Evolutionary conservation across 2,329 filamentous ascomycete genomes (phyloP).

Genomic region (Colletotrichum phormii): DNA sequence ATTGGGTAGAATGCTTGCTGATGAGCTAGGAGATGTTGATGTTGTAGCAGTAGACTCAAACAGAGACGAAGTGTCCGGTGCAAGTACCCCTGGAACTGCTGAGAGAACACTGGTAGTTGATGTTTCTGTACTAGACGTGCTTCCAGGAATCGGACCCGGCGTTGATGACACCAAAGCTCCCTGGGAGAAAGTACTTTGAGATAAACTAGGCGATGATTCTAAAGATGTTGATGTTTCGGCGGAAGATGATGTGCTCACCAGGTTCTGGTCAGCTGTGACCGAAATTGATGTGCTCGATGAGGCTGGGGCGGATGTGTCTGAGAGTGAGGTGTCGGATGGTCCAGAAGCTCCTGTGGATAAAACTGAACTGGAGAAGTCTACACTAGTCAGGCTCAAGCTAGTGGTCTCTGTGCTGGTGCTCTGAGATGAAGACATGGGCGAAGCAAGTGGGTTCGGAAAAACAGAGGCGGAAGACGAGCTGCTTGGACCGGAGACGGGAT

Average conservation of each 20-base stretch:
- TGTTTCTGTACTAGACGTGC: no score
- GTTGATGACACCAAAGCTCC: no score
- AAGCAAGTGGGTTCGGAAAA: background rate
- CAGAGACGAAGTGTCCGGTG: no score
- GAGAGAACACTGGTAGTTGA: no score
- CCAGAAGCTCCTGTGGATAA: background rate
- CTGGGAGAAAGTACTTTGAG: no score
- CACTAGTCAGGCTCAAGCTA: background rate
- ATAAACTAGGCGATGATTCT: background rate
- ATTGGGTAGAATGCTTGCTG: no score
- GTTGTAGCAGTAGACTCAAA: no score
- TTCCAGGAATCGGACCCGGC: no score
- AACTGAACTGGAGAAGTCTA: background rate
- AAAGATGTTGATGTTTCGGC: background rate
- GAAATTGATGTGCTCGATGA: background rate
- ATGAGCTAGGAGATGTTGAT: no score
- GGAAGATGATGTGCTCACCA: background rate
- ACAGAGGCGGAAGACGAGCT: background rate
- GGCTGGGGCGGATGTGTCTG: background rate
- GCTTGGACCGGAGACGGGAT: background rate
- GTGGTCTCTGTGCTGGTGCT: background rate
- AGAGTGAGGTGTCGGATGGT: background rate
- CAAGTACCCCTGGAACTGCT: no score
- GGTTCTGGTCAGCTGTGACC: background rate
- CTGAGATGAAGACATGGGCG: background rate